These are phyloP conservation scores for Aspergillus asperescens DNA, from an alignment of 495 filamentous ascomycete genomes.

Conservation along the genomic window DNA sequence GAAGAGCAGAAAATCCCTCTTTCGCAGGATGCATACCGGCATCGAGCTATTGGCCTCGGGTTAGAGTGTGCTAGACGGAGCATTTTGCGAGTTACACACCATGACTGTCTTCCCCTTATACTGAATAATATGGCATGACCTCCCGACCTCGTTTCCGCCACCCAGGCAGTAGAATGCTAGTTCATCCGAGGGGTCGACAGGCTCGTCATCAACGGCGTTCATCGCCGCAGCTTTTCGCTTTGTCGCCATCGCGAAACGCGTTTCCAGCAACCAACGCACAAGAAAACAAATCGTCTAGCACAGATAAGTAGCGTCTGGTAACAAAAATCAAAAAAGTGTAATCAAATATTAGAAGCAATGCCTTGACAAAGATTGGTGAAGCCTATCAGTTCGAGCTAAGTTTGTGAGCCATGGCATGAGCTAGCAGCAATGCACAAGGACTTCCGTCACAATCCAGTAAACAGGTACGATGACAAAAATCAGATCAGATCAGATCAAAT, in stretches of 20 bases:
- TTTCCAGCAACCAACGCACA: background rate
- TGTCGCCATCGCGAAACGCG: slow-evolving; percentile 53
- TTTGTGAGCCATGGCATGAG: slow-evolving; percentile 15
- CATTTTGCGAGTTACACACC: slow-evolving; percentile 51
- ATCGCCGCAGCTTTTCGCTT: slow-evolving; percentile 71
- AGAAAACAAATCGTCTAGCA: background rate
- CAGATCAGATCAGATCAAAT: background rate
- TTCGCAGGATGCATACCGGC: slow-evolving; percentile 97
- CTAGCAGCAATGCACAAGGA: background rate
- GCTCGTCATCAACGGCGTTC: slow-evolving; percentile 58
- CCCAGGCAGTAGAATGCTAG: slow-evolving; percentile 89
- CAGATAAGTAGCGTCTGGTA: no score
- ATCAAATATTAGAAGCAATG: background rate
- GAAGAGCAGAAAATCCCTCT: slow-evolving; percentile 85
- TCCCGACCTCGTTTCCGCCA: slow-evolving; percentile 93
- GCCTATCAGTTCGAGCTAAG: slow-evolving; percentile 4
- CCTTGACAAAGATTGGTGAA: background rate
- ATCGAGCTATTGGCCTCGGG: slow-evolving; percentile 62
- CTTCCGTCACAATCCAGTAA: background rate
- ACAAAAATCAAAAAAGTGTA: no score
- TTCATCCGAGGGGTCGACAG: slow-evolving; percentile 76
- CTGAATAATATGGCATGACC: slow-evolving; percentile 95
- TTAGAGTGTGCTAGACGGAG: slow-evolving; percentile 15
- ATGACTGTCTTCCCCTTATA: slow-evolving; percentile 99
- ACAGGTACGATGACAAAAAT: background rate